Evolutionary conservation across 306 rosid genomes (phyloP), one percentile per base, ranked within the genome.

Genomic region (Inga oerstediana): DNA sequence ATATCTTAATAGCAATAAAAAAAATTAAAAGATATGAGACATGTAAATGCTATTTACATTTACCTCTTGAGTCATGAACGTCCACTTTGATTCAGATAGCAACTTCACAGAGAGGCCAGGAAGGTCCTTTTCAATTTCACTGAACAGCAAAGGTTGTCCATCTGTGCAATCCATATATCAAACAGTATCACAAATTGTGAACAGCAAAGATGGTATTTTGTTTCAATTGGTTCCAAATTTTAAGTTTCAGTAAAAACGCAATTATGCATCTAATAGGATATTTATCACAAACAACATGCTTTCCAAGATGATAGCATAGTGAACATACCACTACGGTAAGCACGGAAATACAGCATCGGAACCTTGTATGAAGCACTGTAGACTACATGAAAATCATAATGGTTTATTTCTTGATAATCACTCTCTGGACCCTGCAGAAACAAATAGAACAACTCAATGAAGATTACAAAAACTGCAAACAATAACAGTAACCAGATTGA

Each of bases 1-100:
- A 58, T 0, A 58, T 58, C 64, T 7, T 19, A 19, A 54, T 54
- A 54, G 62, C 24, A 20, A 54, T 6, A 27, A 2, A 20, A 6
- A 3, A 3, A 54, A 20, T 54, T 19, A 54, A 19, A 54, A 20
- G 19, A 17, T 10, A 54, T 19, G 4, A 54, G 11, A 54, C 62
- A 5, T 3, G 1, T 17, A 54, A 10, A 20, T 17, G 62, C 62
- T 20, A 54, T 19, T 20, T 54, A 54, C 11, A 17, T 54, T 80
- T 83, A 93, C 97, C 91, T 95, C 97, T 8, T 84, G 94, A 65
- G 98, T 93, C 59, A 93, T 87, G 81, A 93, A 95, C 67, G 95
- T 92, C 99, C 98, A 95, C 85, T 93, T 93, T 20, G 97, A 90
- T 88, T 89, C 95, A 81, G 87, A 83, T 15, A 75, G 85, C 54